These are phyloP conservation scores for Cardamine chenopodiifolia DNA, from an alignment of 345 rosid genomes.

Conservation along the genomic window DNA sequence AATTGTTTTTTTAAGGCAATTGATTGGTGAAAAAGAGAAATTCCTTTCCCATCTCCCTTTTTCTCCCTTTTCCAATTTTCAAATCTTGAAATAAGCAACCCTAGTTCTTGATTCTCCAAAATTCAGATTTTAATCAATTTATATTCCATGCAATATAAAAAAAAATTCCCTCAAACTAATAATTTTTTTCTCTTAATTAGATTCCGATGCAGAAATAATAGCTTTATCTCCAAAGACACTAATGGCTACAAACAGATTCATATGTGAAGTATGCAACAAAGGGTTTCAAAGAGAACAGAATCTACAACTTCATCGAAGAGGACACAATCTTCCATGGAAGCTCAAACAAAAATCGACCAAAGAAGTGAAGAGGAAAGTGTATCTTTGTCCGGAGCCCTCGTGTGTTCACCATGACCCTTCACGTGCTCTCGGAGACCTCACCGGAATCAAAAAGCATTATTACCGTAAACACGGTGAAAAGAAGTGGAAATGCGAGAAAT, in stretches of 20 bases:
- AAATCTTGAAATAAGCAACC: constrained; percentile 41
- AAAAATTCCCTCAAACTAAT: background rate
- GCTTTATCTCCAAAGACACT: constrained; percentile 85
- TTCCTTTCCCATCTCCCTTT: constrained; percentile 17
- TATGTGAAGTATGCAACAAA: constrained; percentile 86
- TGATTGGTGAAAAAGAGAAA: constrained; percentile 30
- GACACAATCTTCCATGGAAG: constrained; percentile 87
- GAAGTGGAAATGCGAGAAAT: constrained; percentile 87
- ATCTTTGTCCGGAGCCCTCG: constrained; percentile 83
- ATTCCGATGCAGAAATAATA: constrained; percentile 86
- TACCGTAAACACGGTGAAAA: constrained; percentile 83
- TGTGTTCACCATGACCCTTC: constrained; percentile 89
- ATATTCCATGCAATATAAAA: constrained; percentile 28
- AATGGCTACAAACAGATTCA: constrained; percentile 86
- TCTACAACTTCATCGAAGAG: constrained; percentile 86
- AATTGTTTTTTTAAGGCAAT: background rate
- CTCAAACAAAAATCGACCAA: constrained; percentile 73
- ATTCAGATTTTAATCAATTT: constrained; percentile 4
- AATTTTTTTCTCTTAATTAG: constrained; percentile 44
- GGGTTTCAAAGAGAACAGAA: constrained; percentile 88
- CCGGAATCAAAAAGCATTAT: constrained; percentile 82
- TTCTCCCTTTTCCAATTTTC: background rate
- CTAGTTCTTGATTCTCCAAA: constrained; percentile 38
- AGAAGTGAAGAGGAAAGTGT: constrained; percentile 80
- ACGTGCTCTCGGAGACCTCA: constrained; percentile 82